Evolutionary conservation across 2,329 filamentous ascomycete genomes (phyloP).

Genomic region (Fusarium sp.): DNA sequence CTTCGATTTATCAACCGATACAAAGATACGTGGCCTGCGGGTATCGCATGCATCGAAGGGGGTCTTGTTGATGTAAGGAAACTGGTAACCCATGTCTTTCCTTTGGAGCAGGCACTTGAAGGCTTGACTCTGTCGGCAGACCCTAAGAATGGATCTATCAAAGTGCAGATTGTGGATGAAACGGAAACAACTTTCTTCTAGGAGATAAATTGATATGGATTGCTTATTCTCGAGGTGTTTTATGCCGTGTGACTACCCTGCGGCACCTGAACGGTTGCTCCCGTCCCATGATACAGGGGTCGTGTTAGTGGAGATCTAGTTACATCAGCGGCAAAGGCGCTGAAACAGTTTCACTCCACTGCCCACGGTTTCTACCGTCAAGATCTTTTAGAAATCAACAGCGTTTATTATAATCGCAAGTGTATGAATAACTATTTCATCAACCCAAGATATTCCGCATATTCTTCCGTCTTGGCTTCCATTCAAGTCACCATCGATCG

Average conservation of each 20-base stretch:
- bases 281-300: slow-evolving; percentile 4
- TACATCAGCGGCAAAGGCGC: background rate
- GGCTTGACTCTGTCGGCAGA: slow-evolving; percentile 53
- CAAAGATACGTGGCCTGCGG: slow-evolving; percentile 75
- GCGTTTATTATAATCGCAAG: background rate
- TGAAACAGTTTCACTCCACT: slow-evolving; percentile 3
- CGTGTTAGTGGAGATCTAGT: background rate
- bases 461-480: slow-evolving; percentile 10
- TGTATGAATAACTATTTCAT: background rate
- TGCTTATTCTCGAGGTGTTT: background rate
- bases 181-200: slow-evolving; percentile 42
- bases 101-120: slow-evolving; percentile 69
- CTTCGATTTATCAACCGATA: slow-evolving; percentile 78
- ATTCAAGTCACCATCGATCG: background rate
- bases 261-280: background rate
- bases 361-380: background rate
- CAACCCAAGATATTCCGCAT: background rate
- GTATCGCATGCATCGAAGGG: slow-evolving; percentile 69
- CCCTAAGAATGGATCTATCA: slow-evolving; percentile 50
- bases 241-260: slow-evolving; percentile 1
- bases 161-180: slow-evolving; percentile 52
- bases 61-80: slow-evolving; percentile 70
- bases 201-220: background rate
- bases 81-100: slow-evolving; percentile 69
- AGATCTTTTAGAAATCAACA: background rate